Evolutionary conservation across 2,329 filamentous ascomycete genomes (phyloP), one percentile per base, ranked within the genome.

Genomic region (Diaporthe vaccinii): DNA sequence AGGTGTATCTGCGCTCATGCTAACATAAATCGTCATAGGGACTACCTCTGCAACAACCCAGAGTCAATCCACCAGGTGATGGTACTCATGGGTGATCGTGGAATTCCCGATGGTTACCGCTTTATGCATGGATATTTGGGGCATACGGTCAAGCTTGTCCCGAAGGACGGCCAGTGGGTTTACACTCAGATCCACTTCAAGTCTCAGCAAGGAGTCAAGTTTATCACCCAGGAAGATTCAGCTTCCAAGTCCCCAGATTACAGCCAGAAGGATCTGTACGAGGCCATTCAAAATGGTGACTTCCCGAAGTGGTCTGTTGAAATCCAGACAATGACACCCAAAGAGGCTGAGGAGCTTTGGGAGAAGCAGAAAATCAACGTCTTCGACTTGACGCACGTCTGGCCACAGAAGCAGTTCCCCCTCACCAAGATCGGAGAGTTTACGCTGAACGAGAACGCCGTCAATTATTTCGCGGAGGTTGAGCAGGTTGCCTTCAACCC

Each of bases 401-500:
- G 88, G 89, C 88, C 89, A 31, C 88, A 90, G 75, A 83, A 80
- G 20, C 86, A 89, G 41, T 87, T 89, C 51, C 89, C 89, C 14
- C 84, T 90, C 31, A 84, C 87, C 58, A 86, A 84, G 73, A 86
- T 91, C 77, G 89, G 88, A 67, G 87, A 87, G 77, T 82, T 90
- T 78, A 89, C 86, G 2, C 84, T 91, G 31, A 90, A 90, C 83
- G 85, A 85, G 79, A 91, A 91, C 78, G 80, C 87, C 1, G 83
- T 88, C 72, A 93, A 94, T 83, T 94, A 93, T 84, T 93, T 93
- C 78, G 87, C 89, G 62, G 93, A 95, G 79, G 89, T 93, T 51
- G 92, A 94, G 81, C 92, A 94, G 82, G 89, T 90, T 0, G 90
- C 91, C 0, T 94, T 94, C 80, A 91, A 90, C 0, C 92, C 92